These are phyloP conservation scores for Patellifolia procumbens DNA, from an alignment of 179 eudicot species.

Conservation along the genomic window DNA sequence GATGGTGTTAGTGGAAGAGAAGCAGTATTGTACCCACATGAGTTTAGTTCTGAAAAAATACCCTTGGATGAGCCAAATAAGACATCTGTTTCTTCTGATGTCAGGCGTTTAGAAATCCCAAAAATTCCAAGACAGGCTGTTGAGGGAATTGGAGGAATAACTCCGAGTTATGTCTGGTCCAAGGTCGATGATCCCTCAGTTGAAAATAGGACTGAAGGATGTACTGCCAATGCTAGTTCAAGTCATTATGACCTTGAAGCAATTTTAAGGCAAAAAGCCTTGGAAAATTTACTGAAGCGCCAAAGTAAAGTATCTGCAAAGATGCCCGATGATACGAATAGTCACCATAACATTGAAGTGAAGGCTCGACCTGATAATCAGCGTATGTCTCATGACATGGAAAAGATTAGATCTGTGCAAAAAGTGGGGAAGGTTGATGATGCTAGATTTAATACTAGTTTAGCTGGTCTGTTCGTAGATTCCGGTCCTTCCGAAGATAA, in stretches of 20 bases:
- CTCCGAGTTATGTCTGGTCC: slow-evolving; percentile 18
- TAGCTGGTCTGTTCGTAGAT: slow-evolving; percentile 21
- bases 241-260: slow-evolving; percentile 61
- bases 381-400: slow-evolving; percentile 15
- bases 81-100: slow-evolving; percentile 34
- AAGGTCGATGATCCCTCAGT: slow-evolving; percentile 7
- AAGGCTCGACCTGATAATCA: slow-evolving; percentile 23
- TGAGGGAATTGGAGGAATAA: slow-evolving; percentile 20
- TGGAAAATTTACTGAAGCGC: slow-evolving; percentile 77
- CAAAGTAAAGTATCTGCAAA: slow-evolving; percentile 41
- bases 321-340: slow-evolving; percentile 26
- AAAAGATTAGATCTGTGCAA: slow-evolving; percentile 20
- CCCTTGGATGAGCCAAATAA: slow-evolving; percentile 30
- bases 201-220: slow-evolving; percentile 28
- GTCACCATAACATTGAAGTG: slow-evolving; percentile 24
- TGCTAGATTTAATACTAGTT: slow-evolving; percentile 16
- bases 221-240: slow-evolving; percentile 31
- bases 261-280: slow-evolving; percentile 69
- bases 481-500: slow-evolving; percentile 15
- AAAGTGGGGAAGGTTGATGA: slow-evolving; percentile 25
- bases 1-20: slow-evolving; percentile 49
- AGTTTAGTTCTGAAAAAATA: slow-evolving; percentile 30
- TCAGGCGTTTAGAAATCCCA: slow-evolving; percentile 13
- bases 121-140: slow-evolving; percentile 16
- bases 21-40: slow-evolving; percentile 12